Base-by-base conservation (phyloP, 768 basidiomycete genomes). In the Hypsizygus marmoreus region DNA sequence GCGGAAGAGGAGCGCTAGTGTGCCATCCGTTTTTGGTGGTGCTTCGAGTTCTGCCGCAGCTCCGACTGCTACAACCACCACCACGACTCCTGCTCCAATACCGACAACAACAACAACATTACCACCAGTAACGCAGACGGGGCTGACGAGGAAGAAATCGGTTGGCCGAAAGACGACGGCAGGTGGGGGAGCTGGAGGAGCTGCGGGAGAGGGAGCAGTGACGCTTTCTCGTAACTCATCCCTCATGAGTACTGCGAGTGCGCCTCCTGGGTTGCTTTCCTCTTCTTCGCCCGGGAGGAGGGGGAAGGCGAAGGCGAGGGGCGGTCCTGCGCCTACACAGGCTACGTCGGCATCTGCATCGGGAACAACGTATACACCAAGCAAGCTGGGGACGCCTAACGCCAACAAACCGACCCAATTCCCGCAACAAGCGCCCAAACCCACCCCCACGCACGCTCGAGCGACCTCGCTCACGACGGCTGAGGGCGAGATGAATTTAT, bases 401-500 rank as follows among this genome's bases (percentile, higher is more conserved):
- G n/a, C n/a, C n/a, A n/a, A n/a, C n/a, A n/a, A n/a, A n/a, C n/a
- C n/a, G n/a, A n/a, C n/a, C n/a, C n/a, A n/a, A n/a, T n/a, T n/a
- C n/a, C n/a, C n/a, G n/a, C n/a, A n/a, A n/a, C n/a, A n/a, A n/a
- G n/a, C n/a, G n/a, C n/a, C n/a, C n/a, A n/a, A n/a, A n/a, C n/a
- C n/a, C n/a, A n/a, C n/a, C n/a, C n/a, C n/a, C n/a, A n/a, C n/a
- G n/a, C n/a, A n/a, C n/a, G n/a, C n/a, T n/a, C n/a, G n/a, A n/a
- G n/a, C n/a, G n/a, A n/a, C n/a, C n/a, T n/a, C n/a, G n/a, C 16
- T 11, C 44, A 5, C 39, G 20, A 8, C 28, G 4, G 51, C 33
- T 6, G 54, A 53, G 26, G 42, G 52, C 2, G 59, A 49, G 14
- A 55, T 56, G 30, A 84, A 76, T 32, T 63, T 87, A 58, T 82